Conservation (phyloP, 306 rosid species). For the Cucumis hystrix region DNA sequence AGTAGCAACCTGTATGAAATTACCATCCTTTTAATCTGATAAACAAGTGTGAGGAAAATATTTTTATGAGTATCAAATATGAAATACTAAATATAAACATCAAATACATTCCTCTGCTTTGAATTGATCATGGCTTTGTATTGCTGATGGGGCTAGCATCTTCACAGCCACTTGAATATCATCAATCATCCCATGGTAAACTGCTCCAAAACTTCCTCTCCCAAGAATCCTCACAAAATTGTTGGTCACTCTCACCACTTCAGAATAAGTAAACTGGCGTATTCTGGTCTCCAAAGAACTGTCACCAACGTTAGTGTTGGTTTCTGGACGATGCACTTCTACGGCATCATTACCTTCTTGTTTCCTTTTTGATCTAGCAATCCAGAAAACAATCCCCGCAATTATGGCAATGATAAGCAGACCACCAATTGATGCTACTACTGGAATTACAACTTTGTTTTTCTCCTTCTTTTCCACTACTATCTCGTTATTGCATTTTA, state of each 20-base stretch:
- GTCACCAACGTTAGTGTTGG: background rate
- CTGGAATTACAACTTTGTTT: constrained; percentile 21
- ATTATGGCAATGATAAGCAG: constrained; percentile 13
- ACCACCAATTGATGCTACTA: constrained; percentile 36
- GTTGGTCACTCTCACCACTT: constrained; percentile 21
- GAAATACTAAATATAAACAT: background rate
- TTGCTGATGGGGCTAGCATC: constrained; percentile 22
- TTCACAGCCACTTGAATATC: constrained; percentile 46
- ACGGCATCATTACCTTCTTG: background rate
- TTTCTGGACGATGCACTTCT: background rate
- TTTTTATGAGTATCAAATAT: background rate
- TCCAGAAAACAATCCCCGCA: constrained; percentile 6
- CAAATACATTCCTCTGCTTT: constrained; percentile 31
- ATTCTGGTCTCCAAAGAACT: constrained; percentile 23
- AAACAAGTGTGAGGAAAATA: background rate
- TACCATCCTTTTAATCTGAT: background rate
- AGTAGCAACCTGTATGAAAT: constrained; percentile 14
- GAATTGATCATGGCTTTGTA: constrained; percentile 24
- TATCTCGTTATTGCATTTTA: constrained; percentile 21
- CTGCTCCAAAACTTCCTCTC: constrained; percentile 44
- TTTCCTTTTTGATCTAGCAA: constrained; percentile 15
- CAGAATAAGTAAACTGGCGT: constrained; percentile 33
- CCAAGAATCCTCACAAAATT: constrained; percentile 34
- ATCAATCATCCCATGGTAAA: constrained; percentile 27
- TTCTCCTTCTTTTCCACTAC: background rate